phyloP scores from a whole-genome alignment of 768 basidiomycete genomes.

The Pholiota molesta region DNA sequence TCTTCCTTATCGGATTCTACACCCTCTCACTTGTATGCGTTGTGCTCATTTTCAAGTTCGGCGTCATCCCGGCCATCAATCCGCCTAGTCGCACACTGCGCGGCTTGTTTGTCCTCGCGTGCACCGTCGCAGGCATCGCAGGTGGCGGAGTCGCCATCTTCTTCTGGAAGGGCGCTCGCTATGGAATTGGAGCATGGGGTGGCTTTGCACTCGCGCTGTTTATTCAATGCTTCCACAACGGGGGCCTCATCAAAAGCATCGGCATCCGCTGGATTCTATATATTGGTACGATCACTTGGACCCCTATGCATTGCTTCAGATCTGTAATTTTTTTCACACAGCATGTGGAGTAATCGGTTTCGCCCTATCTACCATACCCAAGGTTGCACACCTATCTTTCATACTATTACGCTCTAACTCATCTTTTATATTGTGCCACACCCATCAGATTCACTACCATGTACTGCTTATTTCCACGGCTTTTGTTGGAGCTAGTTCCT shows the following conservation, averaged over 20 bases:
- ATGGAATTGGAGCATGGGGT: conserved; percentile 81
- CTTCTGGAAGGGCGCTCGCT: conserved; percentile 89
- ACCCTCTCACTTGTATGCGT: conserved; percentile 83
- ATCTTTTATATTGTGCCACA: conserved; percentile 16
- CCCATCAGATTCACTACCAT: conserved; percentile 73
- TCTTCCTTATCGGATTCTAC: conserved; percentile 94
- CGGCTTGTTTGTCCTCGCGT: conserved; percentile 89
- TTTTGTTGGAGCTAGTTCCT: conserved; percentile 86
- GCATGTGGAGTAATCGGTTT: conserved; percentile 79
- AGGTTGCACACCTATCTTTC: conserved; percentile 36
- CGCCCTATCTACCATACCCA: conserved; percentile 81
- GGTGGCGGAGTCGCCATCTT: conserved; percentile 89
- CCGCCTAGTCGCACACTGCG: conserved; percentile 79
- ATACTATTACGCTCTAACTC: conserved; percentile 13
- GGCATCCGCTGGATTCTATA: conserved; percentile 90
- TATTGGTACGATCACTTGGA: conserved; percentile 57
- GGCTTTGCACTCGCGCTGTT: conserved; percentile 88
- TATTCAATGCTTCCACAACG: conserved; percentile 83
- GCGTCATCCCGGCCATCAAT: conserved; percentile 82
- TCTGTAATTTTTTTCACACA: conserved; percentile 34
- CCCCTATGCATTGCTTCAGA: conserved; percentile 18
- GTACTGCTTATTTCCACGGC: conserved; percentile 86
- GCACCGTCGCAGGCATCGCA: conserved; percentile 75
- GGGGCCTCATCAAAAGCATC: conserved; percentile 77
- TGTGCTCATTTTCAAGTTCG: conserved; percentile 87